Evolutionary conservation across 495 filamentous ascomycete genomes (phyloP), one percentile per base, ranked within the genome.

Genomic region (Margaritispora aquatica): DNA sequence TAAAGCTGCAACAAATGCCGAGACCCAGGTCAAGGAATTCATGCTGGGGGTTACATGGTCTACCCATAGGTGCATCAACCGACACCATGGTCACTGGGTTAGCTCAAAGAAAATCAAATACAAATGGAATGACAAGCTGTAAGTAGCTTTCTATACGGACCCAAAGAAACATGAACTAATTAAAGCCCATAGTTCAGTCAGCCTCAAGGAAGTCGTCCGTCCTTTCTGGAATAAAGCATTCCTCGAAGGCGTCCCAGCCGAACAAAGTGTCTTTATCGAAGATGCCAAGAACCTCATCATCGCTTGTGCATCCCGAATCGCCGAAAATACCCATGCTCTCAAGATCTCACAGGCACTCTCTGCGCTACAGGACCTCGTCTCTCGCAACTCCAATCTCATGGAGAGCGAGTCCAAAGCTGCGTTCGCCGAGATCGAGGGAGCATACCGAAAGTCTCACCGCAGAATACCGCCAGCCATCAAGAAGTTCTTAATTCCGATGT

Each of bases 121-220:
- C 21, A 57, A 34, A 19, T 62, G 59, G 59, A 62, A 62, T 44
- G 47, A 53, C 10, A 26, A 48, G 20, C 36, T 62, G 59, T 62
- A 54, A 56, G 59, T 52, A 22, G 23, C 10, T 24, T 20, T 24
- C n/a, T 26, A 22, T 51, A 22, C 21, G 19, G 10, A 51, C 5
- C 38, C 31, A 38, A 48, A 26, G n/a, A n/a, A 29, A 2, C 19
- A 24, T 23, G 26, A 7, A 22, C 41, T 48, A 5, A 22, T 48
- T 27, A 19, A n/a, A 26, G 5, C 31, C 31, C 38, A 44, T 29
- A 57, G 54, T 20, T 36, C 26, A 10, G 17, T 11, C 27, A 41
- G 49, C 17, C 46, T 41, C 17, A 57, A 20, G 19, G 4, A 1
- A 9, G 11, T 5, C 7, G 7, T 54, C 17, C 2, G 44, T 17